These are phyloP conservation scores for Yamadazyma laniorum DNA, from an alignment of 805 yeast species.

Conservation along the genomic window DNA sequence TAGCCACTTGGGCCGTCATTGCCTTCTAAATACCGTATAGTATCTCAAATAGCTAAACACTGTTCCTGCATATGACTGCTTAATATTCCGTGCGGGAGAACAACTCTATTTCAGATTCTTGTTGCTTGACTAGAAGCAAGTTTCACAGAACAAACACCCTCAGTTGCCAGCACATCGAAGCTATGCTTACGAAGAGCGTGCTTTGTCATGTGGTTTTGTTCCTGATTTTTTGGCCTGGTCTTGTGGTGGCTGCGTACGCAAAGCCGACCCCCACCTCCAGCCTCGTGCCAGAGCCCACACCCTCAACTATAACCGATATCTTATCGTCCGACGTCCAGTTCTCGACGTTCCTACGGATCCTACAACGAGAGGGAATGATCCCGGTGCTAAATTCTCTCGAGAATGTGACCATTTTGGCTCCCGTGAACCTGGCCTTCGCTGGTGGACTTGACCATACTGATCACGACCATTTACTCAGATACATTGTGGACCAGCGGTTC, in stretches of 20 bases:
- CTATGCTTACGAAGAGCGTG: too few relatives aligned
- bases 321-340: slow-evolving; percentile 68
- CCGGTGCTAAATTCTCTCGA: slow-evolving; percentile 57
- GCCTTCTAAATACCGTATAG: too few relatives aligned
- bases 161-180: too few relatives aligned
- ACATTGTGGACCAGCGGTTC: slow-evolving; percentile 33
- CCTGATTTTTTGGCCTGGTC: too few relatives aligned
- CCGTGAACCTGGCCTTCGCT: slow-evolving; percentile 73
- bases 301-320: slow-evolving; percentile 60
- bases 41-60: too few relatives aligned
- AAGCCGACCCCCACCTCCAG: slow-evolving; percentile 5
- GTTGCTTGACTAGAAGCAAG: too few relatives aligned
- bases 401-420: slow-evolving; percentile 76
- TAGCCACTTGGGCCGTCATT: slow-evolving; percentile 59
- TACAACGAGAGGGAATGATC: slow-evolving; percentile 63
- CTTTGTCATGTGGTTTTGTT: too few relatives aligned
- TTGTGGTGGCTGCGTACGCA: too few relatives aligned
- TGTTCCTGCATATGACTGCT: too few relatives aligned
- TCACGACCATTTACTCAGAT: slow-evolving; percentile 22
- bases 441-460: not conserved
- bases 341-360: slow-evolving; percentile 55
- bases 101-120: too few relatives aligned
- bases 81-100: too few relatives aligned
- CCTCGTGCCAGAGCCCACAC: slow-evolving; percentile 20
- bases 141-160: too few relatives aligned